Base-by-base conservation (phyloP, 768 basidiomycete genomes). In the Chiua virens region DNA sequence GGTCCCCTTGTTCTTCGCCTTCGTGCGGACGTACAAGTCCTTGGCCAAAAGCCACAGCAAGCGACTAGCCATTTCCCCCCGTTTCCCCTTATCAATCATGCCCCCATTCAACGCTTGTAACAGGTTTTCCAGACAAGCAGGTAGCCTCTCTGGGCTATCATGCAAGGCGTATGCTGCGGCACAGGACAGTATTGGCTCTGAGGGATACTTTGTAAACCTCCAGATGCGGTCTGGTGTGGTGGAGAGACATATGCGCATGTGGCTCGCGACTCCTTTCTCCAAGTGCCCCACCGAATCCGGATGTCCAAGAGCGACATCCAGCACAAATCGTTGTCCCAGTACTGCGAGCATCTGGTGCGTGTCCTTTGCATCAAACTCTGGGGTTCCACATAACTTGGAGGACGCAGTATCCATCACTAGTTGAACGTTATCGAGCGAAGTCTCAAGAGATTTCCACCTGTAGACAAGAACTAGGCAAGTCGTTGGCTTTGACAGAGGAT, bases 131-230 rank as follows among this genome's bases (percentile, higher is more conserved):
- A 13, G 15, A 3, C 5, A 22, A 23, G 5, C 6, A 4, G 9
- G 3, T 2, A 11, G 25, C 4, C 4, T 8, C n/a, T 10, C 11
- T 15, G 30, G 30, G 8, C 5, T 8, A 13, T 5, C 5, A 22
- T 52, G 46, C 23, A 49, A 22, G 17, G 47, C 14, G 22, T 20
- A 15, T 6, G 46, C 46, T 4, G 51, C 47, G 13, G 35, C 37
- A 14, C 39, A 52, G 18, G 50, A 56, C 3, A 56, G 17, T 17
- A 52, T 8, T 8, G 54, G 42, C 14, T 55, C 54, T 9, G 50
- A 52, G 9, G 54, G 50, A 43, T 52, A 52, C 27, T 38, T 44
- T 4, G 54, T 55, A 25, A 42, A 55, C 8, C 36, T 43, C 41
- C 49, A 51, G 8, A 20, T 22, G 6, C 50, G 41, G 47, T 45